A percentile compares a stretch with the other conserved stretches of the same genome.
Evolutionary conservation across 2,329 filamentous ascomycete genomes (phyloP).

Genomic region (Zasmidium angulare): DNA sequence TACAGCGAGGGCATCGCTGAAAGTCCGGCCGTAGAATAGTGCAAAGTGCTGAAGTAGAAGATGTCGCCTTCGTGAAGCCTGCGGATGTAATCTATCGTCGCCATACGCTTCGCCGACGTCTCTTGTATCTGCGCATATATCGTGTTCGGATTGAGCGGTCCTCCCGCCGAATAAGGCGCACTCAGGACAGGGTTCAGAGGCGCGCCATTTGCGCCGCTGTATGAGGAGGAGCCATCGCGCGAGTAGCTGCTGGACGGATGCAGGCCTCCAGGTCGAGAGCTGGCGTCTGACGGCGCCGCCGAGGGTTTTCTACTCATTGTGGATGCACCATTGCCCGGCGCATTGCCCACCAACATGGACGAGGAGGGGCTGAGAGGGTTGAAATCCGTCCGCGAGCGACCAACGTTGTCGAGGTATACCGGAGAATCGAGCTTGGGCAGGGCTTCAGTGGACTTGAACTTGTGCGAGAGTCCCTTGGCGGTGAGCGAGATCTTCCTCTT

Average conservation of each 20-base stretch:
- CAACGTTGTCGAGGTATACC: constrained; percentile 13
- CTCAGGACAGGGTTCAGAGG: constrained; percentile 21
- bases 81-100: constrained; percentile 86
- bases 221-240: constrained; percentile 23
- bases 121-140: constrained; percentile 75
- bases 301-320: constrained; percentile 16
- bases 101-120: constrained; percentile 85
- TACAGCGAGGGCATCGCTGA: constrained; percentile 83
- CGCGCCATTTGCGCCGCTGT: constrained; percentile 21
- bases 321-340: constrained; percentile 11
- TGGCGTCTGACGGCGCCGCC: constrained; percentile 8
- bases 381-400: not conserved
- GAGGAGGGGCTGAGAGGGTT: constrained; percentile 1
- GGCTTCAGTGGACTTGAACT: constrained; percentile 23
- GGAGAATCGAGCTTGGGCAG: constrained; percentile 19
- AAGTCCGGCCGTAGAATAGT: constrained; percentile 82
- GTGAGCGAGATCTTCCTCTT: constrained; percentile 23
- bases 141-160: constrained; percentile 43
- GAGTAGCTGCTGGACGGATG: constrained; percentile 25
- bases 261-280: constrained; percentile 12
- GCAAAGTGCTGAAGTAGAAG: constrained; percentile 97
- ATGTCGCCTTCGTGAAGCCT: constrained; percentile 92
- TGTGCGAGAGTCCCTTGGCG: constrained; percentile 22
- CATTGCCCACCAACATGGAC: constrained; percentile 20
- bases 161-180: constrained; percentile 9